A percentile compares a stretch with the other conserved stretches of the same genome.
phyloP scores from a whole-genome alignment of 2,329 filamentous ascomycete species.

The Amylocarpus encephaloides region DNA sequence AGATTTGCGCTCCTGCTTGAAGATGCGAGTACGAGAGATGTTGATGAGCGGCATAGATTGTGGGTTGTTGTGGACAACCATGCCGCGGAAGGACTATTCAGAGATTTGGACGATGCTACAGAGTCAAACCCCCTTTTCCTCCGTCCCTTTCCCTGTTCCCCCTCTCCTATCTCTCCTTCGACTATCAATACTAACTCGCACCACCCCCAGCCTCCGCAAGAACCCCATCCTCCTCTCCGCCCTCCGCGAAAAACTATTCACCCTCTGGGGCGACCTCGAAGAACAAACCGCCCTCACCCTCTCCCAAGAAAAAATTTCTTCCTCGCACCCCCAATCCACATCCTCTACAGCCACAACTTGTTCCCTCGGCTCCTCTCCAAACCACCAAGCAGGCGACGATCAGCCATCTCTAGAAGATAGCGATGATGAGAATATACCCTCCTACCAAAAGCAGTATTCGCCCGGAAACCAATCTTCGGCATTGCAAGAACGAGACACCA shows the following conservation, averaged over 20 bases:
- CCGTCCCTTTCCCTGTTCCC: conserved; percentile 10
- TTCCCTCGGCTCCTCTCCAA: not conserved
- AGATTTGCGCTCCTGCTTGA: conserved; percentile 74
- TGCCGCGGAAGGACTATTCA: conserved; percentile 50
- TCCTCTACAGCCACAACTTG: conserved; percentile 10
- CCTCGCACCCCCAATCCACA: not conserved
- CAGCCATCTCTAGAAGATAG: conserved; percentile 25
- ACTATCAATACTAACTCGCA: conserved; percentile 9
- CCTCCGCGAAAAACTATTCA: conserved; percentile 65
- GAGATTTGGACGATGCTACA: conserved; percentile 40
- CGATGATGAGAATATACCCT: conserved; percentile 18
- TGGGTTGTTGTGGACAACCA: conserved; percentile 63
- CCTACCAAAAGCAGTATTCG: not conserved
- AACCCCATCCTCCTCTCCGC: conserved; percentile 41
- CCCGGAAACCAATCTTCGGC: not conserved
- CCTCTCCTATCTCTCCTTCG: not conserved
- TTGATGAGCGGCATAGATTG: conserved; percentile 39
- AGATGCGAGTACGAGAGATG: conserved; percentile 45
- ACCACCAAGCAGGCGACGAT: conserved; percentile 14
- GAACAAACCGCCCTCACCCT: conserved; percentile 51
- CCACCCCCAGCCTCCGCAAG: conserved; percentile 50
- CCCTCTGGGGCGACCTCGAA: conserved; percentile 81
- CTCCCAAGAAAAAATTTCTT: conserved; percentile 15
- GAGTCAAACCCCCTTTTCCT: conserved; percentile 38
- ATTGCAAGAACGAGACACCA: not conserved